phyloP scores from a whole-genome alignment of 2,329 filamentous ascomycete genomes.

The Pyrenophora teres region DNA sequence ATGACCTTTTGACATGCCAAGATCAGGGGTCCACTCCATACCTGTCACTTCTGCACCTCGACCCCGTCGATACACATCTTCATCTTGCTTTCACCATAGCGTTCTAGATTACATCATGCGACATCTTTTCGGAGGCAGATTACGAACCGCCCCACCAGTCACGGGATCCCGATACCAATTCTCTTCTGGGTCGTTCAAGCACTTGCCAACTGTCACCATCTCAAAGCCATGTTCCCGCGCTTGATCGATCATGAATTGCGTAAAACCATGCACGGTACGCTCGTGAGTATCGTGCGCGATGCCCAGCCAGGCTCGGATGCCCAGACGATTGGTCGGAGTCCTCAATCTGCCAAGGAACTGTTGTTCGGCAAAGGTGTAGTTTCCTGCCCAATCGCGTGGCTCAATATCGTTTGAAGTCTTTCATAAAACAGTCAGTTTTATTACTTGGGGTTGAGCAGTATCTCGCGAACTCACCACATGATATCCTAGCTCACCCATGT shows the following conservation, averaged over 20 bases:
- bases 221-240: slow-evolving; percentile 2
- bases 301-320: background rate
- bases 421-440: background rate
- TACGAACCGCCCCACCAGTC: slow-evolving; percentile 2
- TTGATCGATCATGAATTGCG: slow-evolving; percentile 7
- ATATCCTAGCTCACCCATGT: slow-evolving; percentile 54
- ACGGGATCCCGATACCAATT: slow-evolving; percentile 55
- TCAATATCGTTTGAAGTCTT: slow-evolving; percentile 6
- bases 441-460: background rate
- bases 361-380: slow-evolving; percentile 1
- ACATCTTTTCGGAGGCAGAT: background rate
- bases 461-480: slow-evolving; percentile 45
- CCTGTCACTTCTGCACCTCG: too few relatives aligned
- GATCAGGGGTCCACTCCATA: too few relatives aligned
- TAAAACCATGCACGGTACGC: slow-evolving; percentile 2
- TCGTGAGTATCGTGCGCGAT: slow-evolving; percentile 6
- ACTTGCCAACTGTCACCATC: slow-evolving; percentile 62
- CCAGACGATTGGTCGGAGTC: background rate
- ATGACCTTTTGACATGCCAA: too few relatives aligned
- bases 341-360: background rate
- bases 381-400: slow-evolving; percentile 1
- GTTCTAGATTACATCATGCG: too few relatives aligned
- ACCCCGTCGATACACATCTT: too few relatives aligned
- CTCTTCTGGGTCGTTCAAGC: slow-evolving; percentile 57
- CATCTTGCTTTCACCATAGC: too few relatives aligned